phyloP scores from a whole-genome alignment of 441 rosid genomes.

The Mallotus japonicus region DNA sequence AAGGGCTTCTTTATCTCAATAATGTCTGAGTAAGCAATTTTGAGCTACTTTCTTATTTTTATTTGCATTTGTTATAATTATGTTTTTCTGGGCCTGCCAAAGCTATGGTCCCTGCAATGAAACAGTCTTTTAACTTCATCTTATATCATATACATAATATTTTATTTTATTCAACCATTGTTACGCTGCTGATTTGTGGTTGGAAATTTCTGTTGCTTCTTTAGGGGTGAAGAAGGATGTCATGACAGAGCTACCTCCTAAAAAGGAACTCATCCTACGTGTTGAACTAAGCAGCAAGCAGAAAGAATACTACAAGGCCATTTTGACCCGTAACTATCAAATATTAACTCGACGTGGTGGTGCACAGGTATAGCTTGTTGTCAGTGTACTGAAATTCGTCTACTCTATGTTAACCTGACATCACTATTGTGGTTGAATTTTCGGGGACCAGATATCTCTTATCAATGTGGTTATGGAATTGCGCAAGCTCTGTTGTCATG shows the following conservation, averaged over 20 bases:
- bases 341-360: conserved; percentile 93
- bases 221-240: conserved; percentile 99
- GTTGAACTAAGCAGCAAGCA: conserved; percentile 89
- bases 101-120: neutral
- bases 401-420: conserved; percentile 24
- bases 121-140: conserved; percentile 7
- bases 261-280: conserved; percentile 95
- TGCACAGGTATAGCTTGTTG: conserved; percentile 59
- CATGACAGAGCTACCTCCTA: conserved; percentile 97
- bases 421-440: conserved; percentile 26
- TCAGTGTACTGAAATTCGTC: conserved; percentile 19
- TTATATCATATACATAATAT: neutral
- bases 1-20: neutral
- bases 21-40: neutral
- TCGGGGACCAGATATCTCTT: conserved; percentile 69
- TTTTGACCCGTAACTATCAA: conserved; percentile 93
- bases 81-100: neutral
- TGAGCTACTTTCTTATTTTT: neutral
- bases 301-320: conserved; percentile 97
- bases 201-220: conserved; percentile 31
- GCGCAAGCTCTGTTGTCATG: conserved; percentile 99
- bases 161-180: conserved; percentile 3
- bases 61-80: neutral
- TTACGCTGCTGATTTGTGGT: conserved; percentile 20
- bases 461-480: conserved; percentile 97